Evolutionary conservation across 2,329 filamentous ascomycete genomes (phyloP).

Genomic region (Chaetothyriales sp.): DNA sequence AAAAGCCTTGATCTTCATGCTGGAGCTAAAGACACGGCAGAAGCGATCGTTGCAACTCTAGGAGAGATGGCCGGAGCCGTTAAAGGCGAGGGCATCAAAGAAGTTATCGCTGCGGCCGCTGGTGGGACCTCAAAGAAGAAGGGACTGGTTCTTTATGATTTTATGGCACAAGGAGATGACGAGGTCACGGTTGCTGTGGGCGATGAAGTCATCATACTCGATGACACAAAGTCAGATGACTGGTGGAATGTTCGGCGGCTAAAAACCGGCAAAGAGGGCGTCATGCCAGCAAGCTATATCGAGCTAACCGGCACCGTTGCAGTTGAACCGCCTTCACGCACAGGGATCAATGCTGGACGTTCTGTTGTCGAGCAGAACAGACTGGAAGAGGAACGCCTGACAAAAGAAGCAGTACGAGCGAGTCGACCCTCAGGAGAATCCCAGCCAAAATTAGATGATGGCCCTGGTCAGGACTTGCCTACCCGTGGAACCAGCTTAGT

Average conservation of each 20-base stretch:
- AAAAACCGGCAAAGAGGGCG: constrained; percentile 86
- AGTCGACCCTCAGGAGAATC: constrained; percentile 32
- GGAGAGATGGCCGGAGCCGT: constrained; percentile 80
- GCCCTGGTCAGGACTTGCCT: constrained; percentile 59
- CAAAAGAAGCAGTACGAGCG: constrained; percentile 60
- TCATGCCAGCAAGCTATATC: constrained; percentile 92
- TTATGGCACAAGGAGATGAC: constrained; percentile 89
- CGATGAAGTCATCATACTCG: constrained; percentile 80
- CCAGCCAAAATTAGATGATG: constrained; percentile 46
- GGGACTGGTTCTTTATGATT: constrained; percentile 81
- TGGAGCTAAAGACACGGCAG: constrained; percentile 88
- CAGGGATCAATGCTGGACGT: constrained; percentile 43
- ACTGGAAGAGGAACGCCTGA: constrained; percentile 66
- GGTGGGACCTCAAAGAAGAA: constrained; percentile 54
- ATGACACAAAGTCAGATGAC: constrained; percentile 84
- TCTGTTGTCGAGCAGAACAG: constrained; percentile 64
- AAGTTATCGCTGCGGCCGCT: constrained; percentile 69
- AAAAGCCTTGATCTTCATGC: constrained; percentile 96
- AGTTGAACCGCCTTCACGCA: constrained; percentile 34
- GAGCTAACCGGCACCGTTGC: constrained; percentile 61
- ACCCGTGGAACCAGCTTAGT: constrained; percentile 65
- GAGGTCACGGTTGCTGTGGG: constrained; percentile 83
- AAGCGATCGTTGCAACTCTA: constrained; percentile 76
- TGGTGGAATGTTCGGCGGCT: constrained; percentile 93
- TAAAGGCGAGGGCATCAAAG: constrained; percentile 62